phyloP scores from a whole-genome alignment of 352 stramenopile species.

The Phytophthora kernoviae region DNA sequence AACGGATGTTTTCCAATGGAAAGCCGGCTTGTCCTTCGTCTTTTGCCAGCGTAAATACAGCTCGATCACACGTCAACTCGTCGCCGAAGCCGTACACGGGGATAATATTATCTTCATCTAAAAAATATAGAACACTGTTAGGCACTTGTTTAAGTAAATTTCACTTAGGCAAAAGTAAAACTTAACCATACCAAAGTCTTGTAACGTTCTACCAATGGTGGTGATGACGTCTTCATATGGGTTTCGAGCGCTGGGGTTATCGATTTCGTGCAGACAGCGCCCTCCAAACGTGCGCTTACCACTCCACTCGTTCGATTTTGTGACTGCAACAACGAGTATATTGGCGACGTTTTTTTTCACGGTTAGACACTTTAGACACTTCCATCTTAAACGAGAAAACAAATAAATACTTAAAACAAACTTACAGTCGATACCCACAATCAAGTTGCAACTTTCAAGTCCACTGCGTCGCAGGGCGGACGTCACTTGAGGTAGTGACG shows the following conservation, averaged over 20 bases:
- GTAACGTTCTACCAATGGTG: slow-evolving; percentile 72
- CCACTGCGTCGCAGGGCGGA: slow-evolving; percentile 70
- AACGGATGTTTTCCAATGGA: slow-evolving; percentile 66
- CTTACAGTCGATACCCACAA: slow-evolving; percentile 87
- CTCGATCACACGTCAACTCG: slow-evolving; percentile 75
- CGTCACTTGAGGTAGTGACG: slow-evolving; percentile 70
- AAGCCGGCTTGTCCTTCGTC: slow-evolving; percentile 48
- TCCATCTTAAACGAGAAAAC: slow-evolving; percentile 1
- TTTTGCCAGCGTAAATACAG: slow-evolving; percentile 76
- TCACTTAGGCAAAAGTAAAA: neutral
- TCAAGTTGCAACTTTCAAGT: slow-evolving; percentile 87
- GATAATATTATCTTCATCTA: slow-evolving; percentile 88
- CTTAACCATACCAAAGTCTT: slow-evolving; percentile 63
- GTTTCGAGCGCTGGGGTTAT: slow-evolving; percentile 50
- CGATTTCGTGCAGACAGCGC: slow-evolving; percentile 69
- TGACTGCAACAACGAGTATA: slow-evolving; percentile 59
- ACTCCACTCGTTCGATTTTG: slow-evolving; percentile 91
- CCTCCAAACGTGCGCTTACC: slow-evolving; percentile 82
- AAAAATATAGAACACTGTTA: slow-evolving; percentile 13
- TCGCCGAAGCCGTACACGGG: slow-evolving; percentile 87
- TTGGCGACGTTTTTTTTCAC: too few species aligned
- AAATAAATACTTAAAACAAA: slow-evolving; percentile 16
- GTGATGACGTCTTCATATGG: slow-evolving; percentile 89
- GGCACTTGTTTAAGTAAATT: neutral
- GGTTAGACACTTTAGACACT: slow-evolving; percentile 3